Base-by-base conservation (phyloP, 495 filamentous ascomycete genomes). In the Cryomyces minteri region DNA sequence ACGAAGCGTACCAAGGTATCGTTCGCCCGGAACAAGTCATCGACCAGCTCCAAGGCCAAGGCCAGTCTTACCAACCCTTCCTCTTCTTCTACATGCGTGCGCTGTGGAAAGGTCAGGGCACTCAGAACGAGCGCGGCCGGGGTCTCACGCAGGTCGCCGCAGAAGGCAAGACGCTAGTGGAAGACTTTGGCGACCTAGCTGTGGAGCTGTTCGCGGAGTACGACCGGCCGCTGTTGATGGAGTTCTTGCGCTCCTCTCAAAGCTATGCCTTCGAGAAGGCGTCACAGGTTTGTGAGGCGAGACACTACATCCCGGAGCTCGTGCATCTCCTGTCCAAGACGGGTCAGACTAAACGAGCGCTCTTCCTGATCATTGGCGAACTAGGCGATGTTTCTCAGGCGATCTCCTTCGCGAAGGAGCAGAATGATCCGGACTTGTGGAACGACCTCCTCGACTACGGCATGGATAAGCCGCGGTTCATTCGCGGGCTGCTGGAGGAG, bases 401-500 rank as follows among this genome's bases (percentile, higher is more conserved):
- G 40, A 96, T 98, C 50, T 71, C 80, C 6, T 98, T 96, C 50
- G 86, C 87, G 41, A 94, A 94, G 60, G 78, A 84, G 40, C 87
- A 94, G 58, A 73, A 87, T 47, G 88, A 96, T 48, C 74, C 76
- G 0, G 83, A 88, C 52, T 71, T 98, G 0, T 98, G 90, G 90
- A 80, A 93, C 50, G 90, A 98, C 54, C 71, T 98, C 7, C 76
- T 98, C 18, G 74, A 87, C 48, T 95, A 95, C 64, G 81, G 76
- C 25, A 96, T 98, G 92, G 84, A 94, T 60, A 93, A 93, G 51
- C 90, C 90, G 0, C 72, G 72, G 10, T 98, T 98, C 64, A 94
- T 98, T 46, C 78, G 84, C 12, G 92, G 83, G 3, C 66, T 98
- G 6, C 73, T 98, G 2, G 84, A 94, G 50, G 85, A 95, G 61